Evolutionary conservation across 1,139 yeast genomes (phyloP).

Genomic region (Lipomyces yarrowii): DNA sequence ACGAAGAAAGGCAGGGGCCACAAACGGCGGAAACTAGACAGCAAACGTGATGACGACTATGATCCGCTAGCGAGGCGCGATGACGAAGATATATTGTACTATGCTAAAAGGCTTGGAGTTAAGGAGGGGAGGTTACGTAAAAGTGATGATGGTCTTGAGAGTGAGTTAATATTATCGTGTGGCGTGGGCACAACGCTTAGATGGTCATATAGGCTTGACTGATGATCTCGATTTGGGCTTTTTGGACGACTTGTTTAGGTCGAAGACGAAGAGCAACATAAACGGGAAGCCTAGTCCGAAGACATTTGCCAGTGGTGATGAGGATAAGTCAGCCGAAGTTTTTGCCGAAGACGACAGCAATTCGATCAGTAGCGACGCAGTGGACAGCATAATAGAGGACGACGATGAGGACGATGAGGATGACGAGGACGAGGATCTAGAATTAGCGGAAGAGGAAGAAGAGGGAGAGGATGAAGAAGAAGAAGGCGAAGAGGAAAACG

Average conservation of each 20-base stretch:
- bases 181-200: not conserved
- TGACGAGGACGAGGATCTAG: conserved; percentile 8
- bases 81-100: conserved; percentile 78
- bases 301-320: conserved; percentile 38
- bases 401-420: conserved; percentile 6
- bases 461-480: conserved; percentile 45
- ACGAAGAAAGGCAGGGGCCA: not conserved
- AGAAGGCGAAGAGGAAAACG: conserved; percentile 1
- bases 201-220: conserved; percentile 50
- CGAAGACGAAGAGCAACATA: conserved; percentile 38
- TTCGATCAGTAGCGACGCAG: no score
- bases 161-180: conserved; percentile 7
- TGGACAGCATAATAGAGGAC: conserved; percentile 20
- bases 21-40: conserved; percentile 13
- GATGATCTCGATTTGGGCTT: conserved; percentile 72
- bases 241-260: conserved; percentile 41
- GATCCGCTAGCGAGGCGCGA: conserved; percentile 56
- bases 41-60: conserved; percentile 34
- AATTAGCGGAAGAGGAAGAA: conserved; percentile 36
- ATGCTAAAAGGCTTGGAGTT: conserved; percentile 79
- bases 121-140: conserved; percentile 47
- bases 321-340: conserved; percentile 35
- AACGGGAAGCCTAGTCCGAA: conserved; percentile 25
- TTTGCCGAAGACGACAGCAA: no score
- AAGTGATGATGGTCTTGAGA: conserved; percentile 67